These are phyloP conservation scores for Zoysia japonica DNA, from an alignment of 176 grass and related monocot species.

Conservation along the genomic window DNA sequence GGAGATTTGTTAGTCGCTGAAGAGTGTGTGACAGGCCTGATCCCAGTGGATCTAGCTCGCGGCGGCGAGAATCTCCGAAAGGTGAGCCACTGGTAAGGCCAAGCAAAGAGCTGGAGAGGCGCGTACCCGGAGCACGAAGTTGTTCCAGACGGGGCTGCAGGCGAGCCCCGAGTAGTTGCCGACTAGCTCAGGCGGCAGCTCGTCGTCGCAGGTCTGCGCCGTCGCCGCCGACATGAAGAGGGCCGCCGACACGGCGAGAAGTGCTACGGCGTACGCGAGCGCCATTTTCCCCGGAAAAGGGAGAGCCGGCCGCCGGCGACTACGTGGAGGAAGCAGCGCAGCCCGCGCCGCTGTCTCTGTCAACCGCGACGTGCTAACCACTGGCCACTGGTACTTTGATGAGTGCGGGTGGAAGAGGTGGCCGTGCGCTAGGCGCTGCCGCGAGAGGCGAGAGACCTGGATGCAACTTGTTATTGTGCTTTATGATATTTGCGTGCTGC, in stretches of 20 bases:
- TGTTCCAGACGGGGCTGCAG: constrained; percentile 87
- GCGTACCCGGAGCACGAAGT: constrained; percentile 87
- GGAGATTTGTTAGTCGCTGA: constrained; percentile 12
- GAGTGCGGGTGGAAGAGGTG: constrained; percentile 15
- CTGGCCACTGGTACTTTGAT: neutral
- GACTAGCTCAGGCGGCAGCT: constrained; percentile 51
- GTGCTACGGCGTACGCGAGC: constrained; percentile 16
- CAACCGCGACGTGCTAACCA: constrained; percentile 27
- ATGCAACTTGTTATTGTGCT: neutral
- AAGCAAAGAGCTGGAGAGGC: neutral
- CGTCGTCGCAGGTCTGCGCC: constrained; percentile 55
- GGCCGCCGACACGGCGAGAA: constrained; percentile 44
- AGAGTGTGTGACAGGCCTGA: neutral
- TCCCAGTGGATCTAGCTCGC: neutral
- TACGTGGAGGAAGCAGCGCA: neutral
- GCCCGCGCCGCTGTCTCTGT: neutral
- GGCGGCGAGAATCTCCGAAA: neutral
- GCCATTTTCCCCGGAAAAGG: constrained; percentile 37
- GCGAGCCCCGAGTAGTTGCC: constrained; percentile 71
- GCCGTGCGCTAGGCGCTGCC: neutral
- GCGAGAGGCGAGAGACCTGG: neutral
- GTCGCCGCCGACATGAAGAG: constrained; percentile 36
- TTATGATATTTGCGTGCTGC: constrained; percentile 35
- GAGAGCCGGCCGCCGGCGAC: neutral
- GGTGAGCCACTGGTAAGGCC: neutral